A percentile compares a stretch with the other conserved stretches of the same genome.
Conservation (phyloP, 179 eudicot species). For the Beta lomatogona region DNA sequence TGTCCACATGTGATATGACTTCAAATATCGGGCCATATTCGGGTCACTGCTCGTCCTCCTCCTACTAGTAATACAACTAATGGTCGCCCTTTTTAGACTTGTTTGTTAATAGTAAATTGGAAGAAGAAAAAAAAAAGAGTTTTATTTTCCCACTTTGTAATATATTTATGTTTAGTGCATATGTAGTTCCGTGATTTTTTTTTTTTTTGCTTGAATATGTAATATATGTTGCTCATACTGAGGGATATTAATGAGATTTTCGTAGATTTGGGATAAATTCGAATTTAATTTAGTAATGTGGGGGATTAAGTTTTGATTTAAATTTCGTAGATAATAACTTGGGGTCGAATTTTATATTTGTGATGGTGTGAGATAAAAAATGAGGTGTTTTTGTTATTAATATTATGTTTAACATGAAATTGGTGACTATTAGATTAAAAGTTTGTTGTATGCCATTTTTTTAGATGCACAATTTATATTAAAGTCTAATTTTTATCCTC, state of each 20-base stretch:
- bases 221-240: constrained; percentile 7
- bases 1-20: neutral
- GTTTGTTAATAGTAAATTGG: neutral
- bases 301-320: neutral
- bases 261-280: neutral
- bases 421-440: too few species aligned
- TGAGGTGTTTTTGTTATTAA: too few species aligned
- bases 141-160: neutral
- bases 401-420: too few species aligned
- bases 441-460: too few species aligned
- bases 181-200: neutral
- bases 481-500: too few species aligned
- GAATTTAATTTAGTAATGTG: neutral
- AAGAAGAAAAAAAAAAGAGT: neutral
- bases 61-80: neutral
- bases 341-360: neutral
- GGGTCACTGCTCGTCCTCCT: constrained; percentile 50
- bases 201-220: neutral
- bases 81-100: neutral
- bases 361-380: too few species aligned
- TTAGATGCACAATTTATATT: neutral
- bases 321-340: neutral
- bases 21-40: constrained; percentile 4
- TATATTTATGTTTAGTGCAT: neutral
- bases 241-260: neutral